phyloP scores from a whole-genome alignment of 345 rosid species.

The Eucalyptus pauciflora region DNA sequence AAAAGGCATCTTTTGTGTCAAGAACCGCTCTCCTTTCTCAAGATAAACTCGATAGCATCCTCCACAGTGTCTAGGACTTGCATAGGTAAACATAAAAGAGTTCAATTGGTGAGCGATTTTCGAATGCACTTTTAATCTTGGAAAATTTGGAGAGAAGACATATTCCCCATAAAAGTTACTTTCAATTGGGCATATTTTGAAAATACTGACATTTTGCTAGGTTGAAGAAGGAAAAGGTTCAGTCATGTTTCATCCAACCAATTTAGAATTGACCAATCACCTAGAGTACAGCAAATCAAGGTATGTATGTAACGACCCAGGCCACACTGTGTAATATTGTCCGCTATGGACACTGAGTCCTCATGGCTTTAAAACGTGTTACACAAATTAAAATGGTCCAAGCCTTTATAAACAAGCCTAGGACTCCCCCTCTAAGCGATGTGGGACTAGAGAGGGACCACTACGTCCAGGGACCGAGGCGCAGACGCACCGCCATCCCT shows the following conservation, averaged over 20 bases:
- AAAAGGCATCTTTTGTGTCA: background rate
- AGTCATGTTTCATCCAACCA: background rate
- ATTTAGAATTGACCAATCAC: background rate
- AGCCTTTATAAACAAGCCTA: too few species aligned
- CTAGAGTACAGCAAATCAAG: background rate
- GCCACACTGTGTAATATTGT: too few species aligned
- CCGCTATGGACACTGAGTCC: too few species aligned
- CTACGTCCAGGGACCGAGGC: too few species aligned
- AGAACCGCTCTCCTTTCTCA: conserved; percentile 30
- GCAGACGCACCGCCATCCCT: too few species aligned
- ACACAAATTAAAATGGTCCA: too few species aligned
- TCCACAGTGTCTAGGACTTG: conserved; percentile 78
- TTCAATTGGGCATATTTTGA: background rate
- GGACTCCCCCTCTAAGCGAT: too few species aligned
- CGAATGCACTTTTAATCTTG: background rate
- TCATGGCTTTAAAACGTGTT: too few species aligned
- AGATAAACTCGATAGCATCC: conserved; percentile 66
- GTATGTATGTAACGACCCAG: too few species aligned
- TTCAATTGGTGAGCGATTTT: background rate
- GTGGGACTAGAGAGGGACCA: too few species aligned
- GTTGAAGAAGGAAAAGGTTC: background rate
- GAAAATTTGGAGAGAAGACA: background rate
- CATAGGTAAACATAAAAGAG: background rate
- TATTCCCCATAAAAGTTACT: background rate
- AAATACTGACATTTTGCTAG: background rate